phyloP scores from a whole-genome alignment of 2,329 filamentous ascomycete species.

The Alternaria sp. region DNA sequence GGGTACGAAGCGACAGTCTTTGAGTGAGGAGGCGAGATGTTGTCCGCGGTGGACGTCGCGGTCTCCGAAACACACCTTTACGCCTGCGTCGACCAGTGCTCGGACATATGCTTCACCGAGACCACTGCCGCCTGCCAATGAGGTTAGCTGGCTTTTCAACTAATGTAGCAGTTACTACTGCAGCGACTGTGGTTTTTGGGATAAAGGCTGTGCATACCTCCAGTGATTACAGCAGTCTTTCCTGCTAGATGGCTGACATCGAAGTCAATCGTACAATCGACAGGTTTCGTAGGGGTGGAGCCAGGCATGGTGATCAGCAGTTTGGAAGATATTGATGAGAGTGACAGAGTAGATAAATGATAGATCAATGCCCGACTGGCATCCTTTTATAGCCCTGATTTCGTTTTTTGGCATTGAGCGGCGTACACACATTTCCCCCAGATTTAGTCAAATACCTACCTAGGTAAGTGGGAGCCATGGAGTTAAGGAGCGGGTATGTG shows the following conservation, averaged over 20 bases:
- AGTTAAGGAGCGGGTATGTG: neutral
- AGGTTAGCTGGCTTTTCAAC: neutral
- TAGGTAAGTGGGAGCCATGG: neutral
- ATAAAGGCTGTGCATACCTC: neutral
- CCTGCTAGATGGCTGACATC: neutral
- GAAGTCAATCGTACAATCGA: neutral
- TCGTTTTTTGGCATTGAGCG: neutral
- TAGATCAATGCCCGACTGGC: neutral
- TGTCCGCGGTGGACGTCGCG: neutral
- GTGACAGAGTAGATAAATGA: neutral
- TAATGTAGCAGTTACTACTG: neutral
- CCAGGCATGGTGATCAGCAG: neutral
- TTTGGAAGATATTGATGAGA: neutral
- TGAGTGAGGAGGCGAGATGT: neutral
- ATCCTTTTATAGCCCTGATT: neutral
- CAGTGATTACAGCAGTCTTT: neutral
- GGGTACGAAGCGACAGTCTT: slow-evolving; percentile 1
- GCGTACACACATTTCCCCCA: neutral
- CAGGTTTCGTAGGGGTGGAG: neutral
- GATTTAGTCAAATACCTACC: neutral
- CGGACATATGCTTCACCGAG: neutral
- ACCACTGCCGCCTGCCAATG: neutral
- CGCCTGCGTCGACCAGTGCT: neutral
- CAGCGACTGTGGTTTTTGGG: neutral
- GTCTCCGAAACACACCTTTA: neutral